A percentile compares a stretch with the other conserved stretches of the same genome.
phyloP scores from a whole-genome alignment of 257 asterid species.

The Cruciata laevipes region DNA sequence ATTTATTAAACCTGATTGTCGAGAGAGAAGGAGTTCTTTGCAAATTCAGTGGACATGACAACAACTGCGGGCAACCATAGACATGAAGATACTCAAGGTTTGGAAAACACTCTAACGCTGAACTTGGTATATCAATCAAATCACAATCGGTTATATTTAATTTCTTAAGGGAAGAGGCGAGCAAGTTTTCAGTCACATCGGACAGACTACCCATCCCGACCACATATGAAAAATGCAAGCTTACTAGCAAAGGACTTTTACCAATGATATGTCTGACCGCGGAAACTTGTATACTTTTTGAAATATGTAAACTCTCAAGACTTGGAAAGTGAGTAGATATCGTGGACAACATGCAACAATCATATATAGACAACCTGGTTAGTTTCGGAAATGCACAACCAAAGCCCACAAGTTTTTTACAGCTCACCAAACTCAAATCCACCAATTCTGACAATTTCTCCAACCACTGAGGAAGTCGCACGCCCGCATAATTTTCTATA shows the following conservation, averaged over 20 bases:
- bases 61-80: no score
- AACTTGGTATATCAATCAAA: neutral
- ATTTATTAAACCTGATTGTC: fast-evolving
- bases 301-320: neutral
- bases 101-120: neutral
- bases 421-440: neutral
- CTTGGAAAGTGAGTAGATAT: neutral
- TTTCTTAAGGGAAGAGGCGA: neutral
- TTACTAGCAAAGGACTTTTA: no score
- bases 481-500: neutral
- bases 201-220: neutral
- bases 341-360: no score
- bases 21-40: conserved; percentile 7
- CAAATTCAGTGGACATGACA: conserved; percentile 3
- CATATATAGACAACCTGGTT: no score
- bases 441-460: neutral
- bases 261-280: neutral
- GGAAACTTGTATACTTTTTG: neutral
- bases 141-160: neutral
- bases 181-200: neutral
- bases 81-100: no score
- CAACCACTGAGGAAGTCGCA: neutral
- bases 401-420: no score
- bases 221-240: no score
- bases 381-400: no score